Evolutionary conservation across 1,139 yeast genomes (phyloP).

Genomic region (Scheffersomyces insectosa): DNA sequence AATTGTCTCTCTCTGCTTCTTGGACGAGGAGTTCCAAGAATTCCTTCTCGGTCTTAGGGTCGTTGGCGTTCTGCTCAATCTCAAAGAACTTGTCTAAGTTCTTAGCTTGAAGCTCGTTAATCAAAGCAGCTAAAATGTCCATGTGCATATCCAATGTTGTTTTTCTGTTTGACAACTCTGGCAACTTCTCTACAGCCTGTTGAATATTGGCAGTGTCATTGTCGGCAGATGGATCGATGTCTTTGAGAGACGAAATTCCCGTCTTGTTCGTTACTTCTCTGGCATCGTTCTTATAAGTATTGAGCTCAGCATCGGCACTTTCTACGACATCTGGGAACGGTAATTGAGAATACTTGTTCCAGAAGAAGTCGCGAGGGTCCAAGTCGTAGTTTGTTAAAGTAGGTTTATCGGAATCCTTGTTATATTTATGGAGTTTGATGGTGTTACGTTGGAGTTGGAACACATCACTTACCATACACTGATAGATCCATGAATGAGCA

Average conservation of each 20-base stretch:
- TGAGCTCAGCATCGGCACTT: constrained; percentile 82
- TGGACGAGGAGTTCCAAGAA: constrained; percentile 57
- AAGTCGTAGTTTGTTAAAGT: constrained; percentile 69
- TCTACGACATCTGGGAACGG: constrained; percentile 99
- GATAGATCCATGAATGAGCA: constrained; percentile 96
- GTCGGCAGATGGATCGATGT: constrained; percentile 65
- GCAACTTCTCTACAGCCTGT: constrained; percentile 88
- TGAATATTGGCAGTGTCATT: constrained; percentile 74
- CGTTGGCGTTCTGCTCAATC: constrained; percentile 76
- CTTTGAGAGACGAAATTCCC: constrained; percentile 69
- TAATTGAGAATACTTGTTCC: constrained; percentile 78
- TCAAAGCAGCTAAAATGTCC: constrained; percentile 85
- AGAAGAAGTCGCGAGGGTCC: constrained; percentile 90
- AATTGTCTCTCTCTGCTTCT: constrained; percentile 55
- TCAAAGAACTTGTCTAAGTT: constrained; percentile 89
- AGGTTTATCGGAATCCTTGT: constrained; percentile 36
- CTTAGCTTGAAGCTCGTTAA: constrained; percentile 81
- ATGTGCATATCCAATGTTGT: constrained; percentile 92
- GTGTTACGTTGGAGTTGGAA: constrained; percentile 80
- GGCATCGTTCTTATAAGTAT: constrained; percentile 82
- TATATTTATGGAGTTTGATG: constrained; percentile 45
- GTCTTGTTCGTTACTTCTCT: constrained; percentile 79
- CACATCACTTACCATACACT: constrained; percentile 93
- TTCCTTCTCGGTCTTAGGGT: constrained; percentile 59
- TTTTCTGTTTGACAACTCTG: constrained; percentile 88